These are phyloP conservation scores for Suhomyces tanzawaensis DNA, from an alignment of 805 yeast species.

Conservation along the genomic window DNA sequence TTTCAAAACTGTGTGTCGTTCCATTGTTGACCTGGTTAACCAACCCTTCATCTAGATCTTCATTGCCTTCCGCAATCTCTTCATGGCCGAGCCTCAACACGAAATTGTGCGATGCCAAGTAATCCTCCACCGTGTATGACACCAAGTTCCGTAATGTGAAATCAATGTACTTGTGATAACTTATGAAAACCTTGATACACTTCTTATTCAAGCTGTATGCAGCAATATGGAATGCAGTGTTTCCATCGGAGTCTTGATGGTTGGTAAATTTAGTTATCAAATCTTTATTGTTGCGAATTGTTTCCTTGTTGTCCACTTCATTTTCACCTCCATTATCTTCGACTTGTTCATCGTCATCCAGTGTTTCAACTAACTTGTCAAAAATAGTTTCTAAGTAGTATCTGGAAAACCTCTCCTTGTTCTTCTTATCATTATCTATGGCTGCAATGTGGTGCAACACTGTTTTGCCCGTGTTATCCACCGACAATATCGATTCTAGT, in stretches of 20 bases:
- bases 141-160: slow-evolving; percentile 24
- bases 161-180: slow-evolving; percentile 23
- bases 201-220: slow-evolving; percentile 42
- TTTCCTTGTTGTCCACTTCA: slow-evolving; percentile 20
- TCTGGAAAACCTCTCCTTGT: slow-evolving; percentile 35
- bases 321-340: slow-evolving; percentile 7
- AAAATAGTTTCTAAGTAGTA: slow-evolving; percentile 40
- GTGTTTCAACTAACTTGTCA: slow-evolving; percentile 30
- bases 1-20: slow-evolving; percentile 32
- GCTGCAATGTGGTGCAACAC: slow-evolving; percentile 42
- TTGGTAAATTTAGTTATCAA: slow-evolving; percentile 58
- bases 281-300: slow-evolving; percentile 4
- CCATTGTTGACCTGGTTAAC: slow-evolving; percentile 1
- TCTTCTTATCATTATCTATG: slow-evolving; percentile 25
- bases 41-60: not conserved
- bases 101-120: slow-evolving; percentile 27
- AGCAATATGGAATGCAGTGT: slow-evolving; percentile 90
- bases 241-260: slow-evolving; percentile 90
- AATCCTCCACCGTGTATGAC: slow-evolving; percentile 25
- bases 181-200: slow-evolving; percentile 24
- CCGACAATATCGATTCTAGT: slow-evolving; percentile 34
- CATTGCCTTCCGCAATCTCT: slow-evolving; percentile 1
- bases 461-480: slow-evolving; percentile 40
- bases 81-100: slow-evolving; percentile 21
- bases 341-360: slow-evolving; percentile 16